Base-by-base conservation (phyloP, 129 eudicot species). In the Chrysanthemum seticuspe region DNA sequence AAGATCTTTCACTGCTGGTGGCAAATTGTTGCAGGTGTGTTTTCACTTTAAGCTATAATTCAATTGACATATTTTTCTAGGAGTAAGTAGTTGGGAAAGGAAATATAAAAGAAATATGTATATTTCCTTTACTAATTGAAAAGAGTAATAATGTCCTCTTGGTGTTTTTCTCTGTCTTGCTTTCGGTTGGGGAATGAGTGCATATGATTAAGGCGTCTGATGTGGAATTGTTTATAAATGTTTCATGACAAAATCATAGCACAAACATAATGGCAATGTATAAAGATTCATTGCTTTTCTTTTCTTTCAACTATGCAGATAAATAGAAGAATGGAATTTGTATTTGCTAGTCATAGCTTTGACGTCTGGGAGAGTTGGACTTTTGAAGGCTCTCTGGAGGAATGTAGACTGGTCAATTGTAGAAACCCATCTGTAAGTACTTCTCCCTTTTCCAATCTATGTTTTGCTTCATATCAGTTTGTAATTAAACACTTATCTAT, bases 321-420 rank as follows among this genome's bases (percentile, higher is more conserved):
- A 81, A 95, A 95, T 78, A 90, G 97, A 65, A 90, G 86, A 87
- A 90, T 85, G 92, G 97, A 95, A 79, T 95, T 90, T 64, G 99
- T 95, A 57, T 95, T 95, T 86, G 97, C 97, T 15, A 90, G 99
- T 76, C 99, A 95, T 82, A 90, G 94, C 77, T 90, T 95, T 80
- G 99, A 95, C 67, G 97, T 95, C 6, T 90, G 99, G 99, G 99
- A 95, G 87, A 95, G 97, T 66, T 95, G 99, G 99, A 88, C 88
- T 13, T 56, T 95, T 58, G 97, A 90, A 85, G 99, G 99, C 68
- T 85, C 97, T 68, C 72, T 95, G 71, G 94, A 95, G 76, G 97
- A 90, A 77, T 95, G 97, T 54, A 83, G 90, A 77, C 91, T 95
- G 21, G 94, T 95, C 57, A 90, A 95, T 68, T 95, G 97, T 78